A percentile compares a stretch with the other conserved stretches of the same genome.
Conservation (phyloP, 345 rosid species). For the Citrus unshiu region DNA sequence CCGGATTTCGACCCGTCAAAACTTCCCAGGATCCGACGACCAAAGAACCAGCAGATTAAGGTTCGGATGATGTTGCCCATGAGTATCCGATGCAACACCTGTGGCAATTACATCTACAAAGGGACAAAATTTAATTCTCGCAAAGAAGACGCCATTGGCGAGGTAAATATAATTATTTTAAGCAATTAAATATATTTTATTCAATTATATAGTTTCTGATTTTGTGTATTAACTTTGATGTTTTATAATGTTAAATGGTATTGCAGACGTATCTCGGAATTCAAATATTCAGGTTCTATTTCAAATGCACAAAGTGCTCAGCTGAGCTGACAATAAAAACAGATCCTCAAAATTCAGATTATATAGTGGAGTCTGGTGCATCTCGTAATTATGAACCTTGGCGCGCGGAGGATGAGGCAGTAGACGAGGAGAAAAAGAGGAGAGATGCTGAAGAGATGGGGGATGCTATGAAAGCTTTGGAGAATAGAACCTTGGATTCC, state of each 20-base stretch:
- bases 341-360: conserved; percentile 96
- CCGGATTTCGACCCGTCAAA: conserved; percentile 93
- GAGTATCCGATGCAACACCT: conserved; percentile 90
- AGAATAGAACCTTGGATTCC: conserved; percentile 85
- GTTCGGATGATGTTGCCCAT: conserved; percentile 97
- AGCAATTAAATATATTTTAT: too few relatives aligned
- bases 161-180: conserved; percentile 35
- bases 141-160: conserved; percentile 84
- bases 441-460: conserved; percentile 90
- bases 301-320: conserved; percentile 92
- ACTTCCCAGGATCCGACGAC: conserved; percentile 68
- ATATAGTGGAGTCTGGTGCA: conserved; percentile 82
- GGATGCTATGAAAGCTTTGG: conserved; percentile 92
- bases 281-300: conserved; percentile 85
- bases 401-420: conserved; percentile 87
- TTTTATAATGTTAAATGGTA: neutral
- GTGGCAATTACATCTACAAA: conserved; percentile 88
- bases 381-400: conserved; percentile 90
- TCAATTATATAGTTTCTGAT: neutral
- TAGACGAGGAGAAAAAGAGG: conserved; percentile 38
- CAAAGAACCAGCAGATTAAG: conserved; percentile 89
- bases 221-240: neutral
- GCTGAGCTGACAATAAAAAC: conserved; percentile 88
- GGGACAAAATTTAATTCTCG: conserved; percentile 95
- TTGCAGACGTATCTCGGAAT: conserved; percentile 87